Conservation (phyloP, 2,329 filamentous ascomycete genomes). For the Parastagonospora nodorum region DNA sequence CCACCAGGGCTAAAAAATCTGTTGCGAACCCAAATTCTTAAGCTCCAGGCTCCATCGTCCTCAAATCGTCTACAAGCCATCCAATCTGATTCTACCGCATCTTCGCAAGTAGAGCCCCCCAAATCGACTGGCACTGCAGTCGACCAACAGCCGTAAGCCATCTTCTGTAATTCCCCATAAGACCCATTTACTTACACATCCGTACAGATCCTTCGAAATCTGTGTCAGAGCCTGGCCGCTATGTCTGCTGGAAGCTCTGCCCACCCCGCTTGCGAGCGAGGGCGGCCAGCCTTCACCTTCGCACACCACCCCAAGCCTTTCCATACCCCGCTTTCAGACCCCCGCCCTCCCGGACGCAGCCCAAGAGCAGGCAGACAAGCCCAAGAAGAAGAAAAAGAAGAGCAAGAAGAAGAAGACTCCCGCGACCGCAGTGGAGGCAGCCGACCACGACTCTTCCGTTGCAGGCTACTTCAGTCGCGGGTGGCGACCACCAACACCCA, state of each 20-base stretch:
- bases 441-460: neutral
- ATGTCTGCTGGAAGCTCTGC: slow-evolving; percentile 7
- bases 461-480: too few relatives aligned
- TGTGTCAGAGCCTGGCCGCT: neutral
- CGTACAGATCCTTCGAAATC: neutral
- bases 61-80: too few relatives aligned
- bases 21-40: too few relatives aligned
- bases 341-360: neutral
- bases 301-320: slow-evolving; percentile 2
- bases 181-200: neutral
- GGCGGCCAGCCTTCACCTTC: neutral
- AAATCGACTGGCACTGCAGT: too few relatives aligned
- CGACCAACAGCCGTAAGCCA: too few relatives aligned
- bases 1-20: too few relatives aligned
- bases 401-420: slow-evolving; percentile 50
- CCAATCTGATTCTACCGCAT: too few relatives aligned
- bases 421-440: neutral
- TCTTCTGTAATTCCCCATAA: too few relatives aligned
- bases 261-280: slow-evolving; percentile 6
- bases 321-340: slow-evolving; percentile 4
- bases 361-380: slow-evolving; percentile 6
- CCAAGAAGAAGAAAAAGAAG: slow-evolving; percentile 33
- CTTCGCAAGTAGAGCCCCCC: too few relatives aligned
- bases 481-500: too few relatives aligned
- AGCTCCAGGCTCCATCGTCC: too few relatives aligned